phyloP scores from a whole-genome alignment of 768 basidiomycete genomes.

The Pleurotus citrinopileatus region DNA sequence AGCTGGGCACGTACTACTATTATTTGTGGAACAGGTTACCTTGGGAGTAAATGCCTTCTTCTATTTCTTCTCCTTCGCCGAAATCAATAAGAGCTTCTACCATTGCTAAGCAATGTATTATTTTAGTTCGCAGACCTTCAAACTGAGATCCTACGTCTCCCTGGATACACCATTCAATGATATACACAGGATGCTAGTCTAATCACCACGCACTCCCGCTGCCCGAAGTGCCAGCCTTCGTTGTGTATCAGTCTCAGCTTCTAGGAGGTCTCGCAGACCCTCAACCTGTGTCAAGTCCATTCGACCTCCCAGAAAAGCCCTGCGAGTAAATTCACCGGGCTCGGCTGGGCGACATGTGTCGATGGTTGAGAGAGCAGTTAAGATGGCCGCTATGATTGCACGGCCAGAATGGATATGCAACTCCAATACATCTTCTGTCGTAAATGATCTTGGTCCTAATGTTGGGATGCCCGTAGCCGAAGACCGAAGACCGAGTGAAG shows the following conservation, averaged over 20 bases:
- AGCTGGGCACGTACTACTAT: not conserved
- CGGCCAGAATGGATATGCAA: conserved; percentile 86
- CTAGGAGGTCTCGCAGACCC: conserved; percentile 81
- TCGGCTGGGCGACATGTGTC: conserved; percentile 75
- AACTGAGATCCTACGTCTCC: conserved; percentile 60
- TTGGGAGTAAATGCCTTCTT: conserved; percentile 73
- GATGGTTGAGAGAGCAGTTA: conserved; percentile 58
- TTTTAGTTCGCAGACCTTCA: conserved; percentile 59
- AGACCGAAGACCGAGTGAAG: not conserved
- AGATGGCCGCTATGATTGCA: conserved; percentile 71
- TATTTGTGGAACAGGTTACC: conserved; percentile 38
- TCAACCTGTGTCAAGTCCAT: conserved; percentile 89
- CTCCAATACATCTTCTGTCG: conserved; percentile 79
- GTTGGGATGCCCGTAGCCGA: conserved; percentile 1
- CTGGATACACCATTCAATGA: conserved; percentile 33
- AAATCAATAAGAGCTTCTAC: conserved; percentile 93
- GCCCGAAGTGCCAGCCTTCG: conserved; percentile 67
- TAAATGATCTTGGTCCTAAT: conserved; percentile 77
- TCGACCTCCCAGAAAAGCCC: conserved; percentile 77
- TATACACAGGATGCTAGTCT: not conserved
- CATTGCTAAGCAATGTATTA: conserved; percentile 72
- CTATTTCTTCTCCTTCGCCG: conserved; percentile 88
- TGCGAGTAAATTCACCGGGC: conserved; percentile 86
- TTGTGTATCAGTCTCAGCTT: conserved; percentile 86
- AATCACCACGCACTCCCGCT: conserved; percentile 53